Percentiles rank a stretch among this genome's conserved stretches.
These are phyloP conservation scores for Termitomyces bulborhizus DNA, from an alignment of 768 basidiomycete species.

Conservation along the genomic window DNA sequence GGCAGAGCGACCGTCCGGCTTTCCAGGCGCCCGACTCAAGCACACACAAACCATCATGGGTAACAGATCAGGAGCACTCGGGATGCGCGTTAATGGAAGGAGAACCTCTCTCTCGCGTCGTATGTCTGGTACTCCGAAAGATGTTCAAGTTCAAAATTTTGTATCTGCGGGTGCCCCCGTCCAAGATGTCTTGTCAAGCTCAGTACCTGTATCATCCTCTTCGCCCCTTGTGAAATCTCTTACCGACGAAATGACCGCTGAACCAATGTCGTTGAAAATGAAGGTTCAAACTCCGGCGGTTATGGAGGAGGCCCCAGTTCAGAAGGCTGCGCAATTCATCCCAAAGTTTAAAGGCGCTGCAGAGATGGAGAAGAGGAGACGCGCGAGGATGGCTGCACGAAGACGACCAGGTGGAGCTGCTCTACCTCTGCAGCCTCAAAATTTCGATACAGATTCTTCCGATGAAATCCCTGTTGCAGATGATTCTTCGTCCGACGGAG, in stretches of 20 bases:
- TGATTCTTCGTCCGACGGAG: slow-evolving; percentile 41
- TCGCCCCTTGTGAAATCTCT: slow-evolving; percentile 19
- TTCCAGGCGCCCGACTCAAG: slow-evolving; percentile 55
- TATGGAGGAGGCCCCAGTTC: slow-evolving; percentile 36
- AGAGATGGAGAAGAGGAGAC: slow-evolving; percentile 79
- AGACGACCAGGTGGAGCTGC: slow-evolving; percentile 32
- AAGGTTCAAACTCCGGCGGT: slow-evolving; percentile 34
- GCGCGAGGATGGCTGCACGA: slow-evolving; percentile 60
- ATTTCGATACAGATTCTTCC: slow-evolving; percentile 49
- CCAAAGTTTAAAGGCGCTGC: slow-evolving; percentile 79
- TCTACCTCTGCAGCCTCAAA: slow-evolving; percentile 28
- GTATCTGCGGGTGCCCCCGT: slow-evolving; percentile 26
- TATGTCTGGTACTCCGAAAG: slow-evolving; percentile 30
- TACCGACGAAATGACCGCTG: slow-evolving; percentile 6
- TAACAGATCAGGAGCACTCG: slow-evolving; percentile 60
- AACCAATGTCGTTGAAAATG: slow-evolving; percentile 27
- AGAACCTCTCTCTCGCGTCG: slow-evolving; percentile 48
- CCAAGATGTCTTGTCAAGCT: slow-evolving; percentile 24
- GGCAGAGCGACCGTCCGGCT: slow-evolving; percentile 38
- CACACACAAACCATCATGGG: slow-evolving; percentile 91
- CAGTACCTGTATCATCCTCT: slow-evolving; percentile 20
- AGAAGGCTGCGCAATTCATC: slow-evolving; percentile 55
- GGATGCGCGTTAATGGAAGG: slow-evolving; percentile 71
- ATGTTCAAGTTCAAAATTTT: slow-evolving; percentile 30
- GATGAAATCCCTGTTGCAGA: slow-evolving; percentile 42